Evolutionary conservation across 192 early-diverging fungal species (phyloP).

Genomic region (Rhizophagus sp.): DNA sequence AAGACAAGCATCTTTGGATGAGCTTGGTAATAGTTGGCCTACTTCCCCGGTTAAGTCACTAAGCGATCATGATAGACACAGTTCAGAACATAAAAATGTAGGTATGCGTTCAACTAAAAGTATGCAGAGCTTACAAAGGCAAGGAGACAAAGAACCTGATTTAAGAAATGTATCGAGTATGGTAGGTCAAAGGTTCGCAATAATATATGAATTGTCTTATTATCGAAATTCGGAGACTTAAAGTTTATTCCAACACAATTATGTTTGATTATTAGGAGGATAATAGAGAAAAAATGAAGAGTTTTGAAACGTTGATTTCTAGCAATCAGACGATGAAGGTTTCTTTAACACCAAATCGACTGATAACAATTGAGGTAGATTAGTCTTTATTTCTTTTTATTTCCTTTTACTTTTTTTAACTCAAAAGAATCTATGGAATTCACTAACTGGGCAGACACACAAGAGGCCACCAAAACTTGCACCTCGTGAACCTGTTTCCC

Average conservation of each 20-base stretch:
- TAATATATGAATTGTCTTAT: neutral
- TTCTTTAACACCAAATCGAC: slow-evolving; percentile 56
- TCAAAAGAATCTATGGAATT: neutral
- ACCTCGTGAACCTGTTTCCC: slow-evolving; percentile 22
- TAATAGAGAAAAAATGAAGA: slow-evolving; percentile 46
- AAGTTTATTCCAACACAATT: neutral
- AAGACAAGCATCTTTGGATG: neutral
- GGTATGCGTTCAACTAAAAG: slow-evolving; percentile 12
- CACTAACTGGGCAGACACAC: neutral
- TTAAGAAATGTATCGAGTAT: slow-evolving; percentile 2
- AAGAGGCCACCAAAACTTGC: slow-evolving; percentile 28
- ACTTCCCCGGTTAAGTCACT: neutral
- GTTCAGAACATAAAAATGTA: slow-evolving; percentile 12
- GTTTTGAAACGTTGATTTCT: slow-evolving; percentile 54
- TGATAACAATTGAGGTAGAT: slow-evolving; percentile 56
- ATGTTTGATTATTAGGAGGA: slow-evolving; percentile 33
- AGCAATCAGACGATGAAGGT: slow-evolving; percentile 56
- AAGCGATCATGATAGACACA: neutral
- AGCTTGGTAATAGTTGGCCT: neutral
- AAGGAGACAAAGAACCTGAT: slow-evolving; percentile 1
- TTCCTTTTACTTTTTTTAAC: neutral
- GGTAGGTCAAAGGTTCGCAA: neutral
- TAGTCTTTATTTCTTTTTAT: neutral
- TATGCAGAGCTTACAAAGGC: slow-evolving; percentile 22
- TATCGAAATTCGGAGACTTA: neutral